A percentile compares a stretch with the other conserved stretches of the same genome.
These are phyloP conservation scores for Phoenix dactylifera DNA, from an alignment of 176 grass and related monocot species.

Conservation along the genomic window DNA sequence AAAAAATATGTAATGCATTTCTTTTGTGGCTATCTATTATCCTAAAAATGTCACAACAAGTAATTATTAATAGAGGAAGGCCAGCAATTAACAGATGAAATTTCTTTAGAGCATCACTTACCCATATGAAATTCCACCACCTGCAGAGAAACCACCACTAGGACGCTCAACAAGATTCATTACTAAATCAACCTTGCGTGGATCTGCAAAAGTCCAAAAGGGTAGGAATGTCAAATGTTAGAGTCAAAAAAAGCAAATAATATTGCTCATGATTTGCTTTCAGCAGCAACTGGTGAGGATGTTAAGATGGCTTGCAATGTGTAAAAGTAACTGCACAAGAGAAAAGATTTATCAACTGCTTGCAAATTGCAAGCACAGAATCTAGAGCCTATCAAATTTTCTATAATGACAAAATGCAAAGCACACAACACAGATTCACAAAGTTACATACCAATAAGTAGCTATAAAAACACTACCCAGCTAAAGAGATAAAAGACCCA, in stretches of 20 bases:
- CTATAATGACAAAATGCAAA: no score
- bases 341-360: background rate
- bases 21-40: slow-evolving; percentile 59
- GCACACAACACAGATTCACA: no score
- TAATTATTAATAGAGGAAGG: slow-evolving; percentile 1
- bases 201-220: slow-evolving; percentile 36
- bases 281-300: no score
- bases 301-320: no score
- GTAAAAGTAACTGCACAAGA: background rate
- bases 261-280: background rate
- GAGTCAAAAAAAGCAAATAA: background rate
- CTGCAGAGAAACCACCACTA: slow-evolving; percentile 96
- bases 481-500: no score
- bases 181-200: slow-evolving; percentile 88
- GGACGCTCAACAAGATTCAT: slow-evolving; percentile 99
- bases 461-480: no score
- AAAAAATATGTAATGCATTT: no score
- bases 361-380: no score
- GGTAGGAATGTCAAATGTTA: no score
- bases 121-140: slow-evolving; percentile 98
- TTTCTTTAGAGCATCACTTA: slow-evolving; percentile 26
- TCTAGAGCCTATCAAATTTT: no score
- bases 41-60: slow-evolving; percentile 36
- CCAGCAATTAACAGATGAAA: no score
- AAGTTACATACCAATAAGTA: no score